Base-by-base conservation (phyloP, 352 stramenopile genomes). In the Globisporangium recalcitrans region DNA sequence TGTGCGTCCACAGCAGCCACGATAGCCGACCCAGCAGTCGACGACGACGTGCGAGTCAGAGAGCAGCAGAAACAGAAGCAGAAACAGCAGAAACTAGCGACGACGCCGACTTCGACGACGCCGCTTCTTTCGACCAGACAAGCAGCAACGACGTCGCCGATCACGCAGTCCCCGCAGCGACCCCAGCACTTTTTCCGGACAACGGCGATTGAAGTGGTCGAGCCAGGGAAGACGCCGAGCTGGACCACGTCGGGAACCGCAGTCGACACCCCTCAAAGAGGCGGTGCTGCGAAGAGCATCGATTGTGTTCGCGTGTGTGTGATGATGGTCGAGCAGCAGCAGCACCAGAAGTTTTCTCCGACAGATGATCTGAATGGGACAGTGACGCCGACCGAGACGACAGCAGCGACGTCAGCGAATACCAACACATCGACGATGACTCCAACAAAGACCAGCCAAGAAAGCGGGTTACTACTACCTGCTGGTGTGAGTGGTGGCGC, bases 261-360 rank as follows among this genome's bases (percentile, higher is more conserved):
- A 38, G 48, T 60, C 21, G 67, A 64, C 24, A 60, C 73, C 66
- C 68, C 65, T 68, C 65, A 64, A 24, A 61, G 75, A 48, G 63
- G 54, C 57, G 22, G 46, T 52, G 38, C 32, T 42, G 42, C 26
- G 19, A 54, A 26, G 26, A 62, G 52, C 36, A 40, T 77, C 27
- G 65, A 73, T 44, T 77, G 75, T 52, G 70, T 85, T 24, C 73
- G 72, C 61, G 73, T 88, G 34, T 88, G 79, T 58, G 77, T 88
- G 52, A 84, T 88, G 75, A 87, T 84, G 75, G 71, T 85, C 10
- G 77, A 88, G 53, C 60, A 84, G 49, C 68, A 74, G 46, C 64
- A 75, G 40, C 44, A 58, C 29, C 74, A 78, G 34, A 70, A 78
- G 56, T 71, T 57, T 38, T 68, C 68, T 21, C 53, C 67, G 3